These are phyloP conservation scores for Quambalaria eucalypti DNA, from an alignment of 1,284 basidiomycete genomes.

Conservation along the genomic window DNA sequence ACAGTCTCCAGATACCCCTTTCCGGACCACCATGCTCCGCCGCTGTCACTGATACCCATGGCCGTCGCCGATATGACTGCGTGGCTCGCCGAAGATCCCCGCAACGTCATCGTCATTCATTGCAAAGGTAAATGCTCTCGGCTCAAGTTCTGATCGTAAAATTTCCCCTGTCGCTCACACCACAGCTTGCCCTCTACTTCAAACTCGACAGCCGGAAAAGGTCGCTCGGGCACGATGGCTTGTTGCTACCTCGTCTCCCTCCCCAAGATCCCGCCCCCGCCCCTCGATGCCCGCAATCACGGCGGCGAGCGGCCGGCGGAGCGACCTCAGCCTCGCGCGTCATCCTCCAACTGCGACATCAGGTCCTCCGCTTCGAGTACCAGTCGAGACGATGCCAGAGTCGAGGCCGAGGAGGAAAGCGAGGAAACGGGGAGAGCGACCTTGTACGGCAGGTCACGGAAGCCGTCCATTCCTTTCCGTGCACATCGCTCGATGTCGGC, in stretches of 20 bases:
- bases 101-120: slow-evolving; percentile 71
- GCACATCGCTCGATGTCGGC: too few relatives aligned
- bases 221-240: slow-evolving; percentile 34
- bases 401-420: too few relatives aligned
- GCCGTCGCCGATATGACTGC: slow-evolving; percentile 66
- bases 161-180: neutral
- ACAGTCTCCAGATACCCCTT: slow-evolving; percentile 76
- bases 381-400: too few relatives aligned
- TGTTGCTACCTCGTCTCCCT: slow-evolving; percentile 31
- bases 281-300: slow-evolving; percentile 18
- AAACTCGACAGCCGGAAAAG: slow-evolving; percentile 22
- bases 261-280: slow-evolving; percentile 23
- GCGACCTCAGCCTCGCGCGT: neutral
- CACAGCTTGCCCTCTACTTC: neutral
- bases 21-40: slow-evolving; percentile 66
- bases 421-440: too few relatives aligned
- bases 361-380: too few relatives aligned
- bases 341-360: neutral
- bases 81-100: slow-evolving; percentile 64
- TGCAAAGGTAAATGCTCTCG: slow-evolving; percentile 61
- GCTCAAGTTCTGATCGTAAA: neutral
- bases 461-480: too few relatives aligned
- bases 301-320: neutral
- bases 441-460: too few relatives aligned
- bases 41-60: slow-evolving; percentile 67